Evolutionary conservation across 2,329 filamentous ascomycete genomes (phyloP).

Genomic region (Paecilomyces fulvus): DNA sequence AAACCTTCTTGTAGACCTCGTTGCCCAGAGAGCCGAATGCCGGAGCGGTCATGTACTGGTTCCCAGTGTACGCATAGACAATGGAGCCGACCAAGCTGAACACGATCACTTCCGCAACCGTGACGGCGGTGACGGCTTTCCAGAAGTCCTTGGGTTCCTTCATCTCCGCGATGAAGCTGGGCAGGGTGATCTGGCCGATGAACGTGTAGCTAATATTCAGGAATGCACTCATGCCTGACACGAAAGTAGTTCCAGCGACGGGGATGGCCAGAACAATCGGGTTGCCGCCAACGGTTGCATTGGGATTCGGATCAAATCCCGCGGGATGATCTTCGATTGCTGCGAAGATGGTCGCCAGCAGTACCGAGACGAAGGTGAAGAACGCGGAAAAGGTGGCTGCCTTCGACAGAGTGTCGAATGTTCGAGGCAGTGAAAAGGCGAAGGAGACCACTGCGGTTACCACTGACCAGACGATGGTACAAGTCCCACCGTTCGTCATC

Average conservation of each 20-base stretch:
- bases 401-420: constrained; percentile 71
- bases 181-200: constrained; percentile 88
- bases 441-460: constrained; percentile 69
- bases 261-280: constrained; percentile 63
- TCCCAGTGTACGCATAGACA: constrained; percentile 80
- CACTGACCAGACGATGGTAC: constrained; percentile 72
- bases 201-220: constrained; percentile 96
- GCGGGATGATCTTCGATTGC: constrained; percentile 67
- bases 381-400: constrained; percentile 70
- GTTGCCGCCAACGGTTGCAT: constrained; percentile 41
- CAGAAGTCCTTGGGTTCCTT: constrained; percentile 72
- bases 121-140: constrained; percentile 86
- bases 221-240: constrained; percentile 76
- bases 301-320: constrained; percentile 48
- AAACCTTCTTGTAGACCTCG: constrained; percentile 70
- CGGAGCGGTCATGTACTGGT: constrained; percentile 78
- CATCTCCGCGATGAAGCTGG: constrained; percentile 95
- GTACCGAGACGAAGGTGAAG: constrained; percentile 83
- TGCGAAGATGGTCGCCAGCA: constrained; percentile 75
- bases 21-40: constrained; percentile 78
- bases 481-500: constrained; percentile 63
- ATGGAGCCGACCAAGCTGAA: constrained; percentile 76
- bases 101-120: constrained; percentile 75
- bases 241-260: constrained; percentile 64
- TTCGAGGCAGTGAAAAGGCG: constrained; percentile 72